These are phyloP conservation scores for Saccharomycopsis microspora DNA, from an alignment of 805 yeast species.

Conservation along the genomic window DNA sequence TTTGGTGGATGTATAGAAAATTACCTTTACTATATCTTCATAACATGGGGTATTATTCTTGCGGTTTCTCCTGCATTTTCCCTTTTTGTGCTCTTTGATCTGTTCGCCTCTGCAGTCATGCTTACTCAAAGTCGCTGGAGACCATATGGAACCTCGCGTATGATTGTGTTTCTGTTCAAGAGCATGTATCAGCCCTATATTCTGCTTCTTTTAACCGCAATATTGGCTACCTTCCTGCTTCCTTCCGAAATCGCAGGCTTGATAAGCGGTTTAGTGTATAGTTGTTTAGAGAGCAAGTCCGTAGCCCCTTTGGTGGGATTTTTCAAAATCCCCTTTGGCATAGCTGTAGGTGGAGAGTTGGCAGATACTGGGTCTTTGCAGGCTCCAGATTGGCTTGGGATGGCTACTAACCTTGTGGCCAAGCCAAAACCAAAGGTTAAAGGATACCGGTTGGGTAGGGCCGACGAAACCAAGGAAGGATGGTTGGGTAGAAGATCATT, in stretches of 20 bases:
- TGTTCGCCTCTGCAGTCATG: not conserved
- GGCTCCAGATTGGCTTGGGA: too few relatives aligned
- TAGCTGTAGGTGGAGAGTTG: too few relatives aligned
- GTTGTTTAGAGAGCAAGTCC: not conserved
- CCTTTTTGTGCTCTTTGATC: not conserved
- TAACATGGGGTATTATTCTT: not conserved
- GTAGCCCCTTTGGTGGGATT: not conserved
- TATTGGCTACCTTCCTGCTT: not conserved
- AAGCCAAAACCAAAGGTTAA: too few relatives aligned
- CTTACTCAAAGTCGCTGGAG: constrained; percentile 1
- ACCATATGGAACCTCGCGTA: not conserved
- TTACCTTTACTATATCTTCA: not conserved
- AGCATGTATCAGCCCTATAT: not conserved
- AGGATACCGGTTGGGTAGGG: too few relatives aligned
- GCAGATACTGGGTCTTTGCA: too few relatives aligned
- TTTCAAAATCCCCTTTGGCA: too few relatives aligned
- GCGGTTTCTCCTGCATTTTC: not conserved
- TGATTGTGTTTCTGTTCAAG: not conserved
- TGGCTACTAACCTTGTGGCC: too few relatives aligned
- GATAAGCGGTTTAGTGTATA: constrained; percentile 1
- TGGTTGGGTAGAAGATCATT: too few relatives aligned
- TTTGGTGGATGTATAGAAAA: not conserved
- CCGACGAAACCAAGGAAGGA: too few relatives aligned
- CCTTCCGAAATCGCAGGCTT: not conserved
- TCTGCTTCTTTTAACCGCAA: not conserved